phyloP scores from a whole-genome alignment of 176 grass and related monocot genomes.

The Pharus latifolius region DNA sequence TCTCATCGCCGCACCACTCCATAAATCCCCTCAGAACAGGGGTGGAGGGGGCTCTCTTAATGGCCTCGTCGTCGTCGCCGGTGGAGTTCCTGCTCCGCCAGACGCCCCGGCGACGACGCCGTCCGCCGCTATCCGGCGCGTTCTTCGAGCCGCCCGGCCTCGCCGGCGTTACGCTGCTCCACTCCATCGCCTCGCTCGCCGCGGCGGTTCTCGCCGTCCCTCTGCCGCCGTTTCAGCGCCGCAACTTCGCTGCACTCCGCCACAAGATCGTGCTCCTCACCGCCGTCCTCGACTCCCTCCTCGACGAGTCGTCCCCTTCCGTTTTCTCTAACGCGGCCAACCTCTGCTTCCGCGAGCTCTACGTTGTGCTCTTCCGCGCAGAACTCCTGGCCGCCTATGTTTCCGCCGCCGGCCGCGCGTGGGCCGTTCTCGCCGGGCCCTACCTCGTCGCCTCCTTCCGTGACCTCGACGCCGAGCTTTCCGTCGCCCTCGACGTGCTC shows the following conservation, averaged over 20 bases:
- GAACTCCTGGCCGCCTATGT: conserved; percentile 73
- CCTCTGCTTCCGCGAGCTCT: conserved; percentile 92
- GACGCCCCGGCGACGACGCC: conserved; percentile 18
- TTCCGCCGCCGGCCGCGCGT: conserved; percentile 50
- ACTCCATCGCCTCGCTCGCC: conserved; percentile 40
- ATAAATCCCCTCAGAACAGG: too few relatives aligned
- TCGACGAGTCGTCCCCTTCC: neutral
- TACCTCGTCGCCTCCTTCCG: conserved; percentile 61
- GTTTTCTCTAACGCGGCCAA: conserved; percentile 38
- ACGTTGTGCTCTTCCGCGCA: conserved; percentile 86
- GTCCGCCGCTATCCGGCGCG: conserved; percentile 47
- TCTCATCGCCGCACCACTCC: too few relatives aligned
- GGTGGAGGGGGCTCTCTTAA: too few relatives aligned
- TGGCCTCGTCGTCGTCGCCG: conserved; percentile 44
- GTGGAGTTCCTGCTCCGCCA: conserved; percentile 62
- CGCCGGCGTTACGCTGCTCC: conserved; percentile 33
- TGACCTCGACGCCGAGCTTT: conserved; percentile 79
- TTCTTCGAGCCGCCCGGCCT: conserved; percentile 59
- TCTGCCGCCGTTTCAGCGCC: conserved; percentile 32
- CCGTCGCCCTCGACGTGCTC: conserved; percentile 71
- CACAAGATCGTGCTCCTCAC: conserved; percentile 26
- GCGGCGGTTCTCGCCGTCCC: conserved; percentile 7
- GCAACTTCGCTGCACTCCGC: conserved; percentile 35
- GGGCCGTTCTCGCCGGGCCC: conserved; percentile 45
- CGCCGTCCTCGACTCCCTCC: conserved; percentile 48